Base-by-base conservation (phyloP, 1,284 basidiomycete species). In the Leccinum pachyderme region DNA sequence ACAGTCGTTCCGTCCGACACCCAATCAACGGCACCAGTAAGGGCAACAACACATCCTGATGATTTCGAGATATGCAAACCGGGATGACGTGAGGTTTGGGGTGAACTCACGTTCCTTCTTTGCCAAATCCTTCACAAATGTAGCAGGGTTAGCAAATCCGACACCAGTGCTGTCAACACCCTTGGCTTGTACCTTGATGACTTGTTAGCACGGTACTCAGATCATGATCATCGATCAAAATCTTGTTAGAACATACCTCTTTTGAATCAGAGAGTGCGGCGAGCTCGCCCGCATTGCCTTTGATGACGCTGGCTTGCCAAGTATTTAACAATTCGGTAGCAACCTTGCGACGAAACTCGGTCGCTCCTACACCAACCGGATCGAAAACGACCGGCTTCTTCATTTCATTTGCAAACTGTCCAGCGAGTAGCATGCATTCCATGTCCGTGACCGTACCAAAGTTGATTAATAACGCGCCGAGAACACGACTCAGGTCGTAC, bases 251-350 rank as follows among this genome's bases (percentile, higher is more conserved):
- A 55, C 71, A 41, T 47, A 87, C 91, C 75, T 94, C 93, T n/a
- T 71, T 70, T 0, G 87, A 88, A 15, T 87, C 81, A 1, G 87
- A 82, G 12, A 98, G 74, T 0, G 89, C 79, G 0, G 85, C 92
- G 24, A 98, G 86, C 72, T 98, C 96, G 22, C 85, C 94, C 0
- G 93, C 90, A 67, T 98, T 98, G 5, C 95, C 96, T 72, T 98
- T 98, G 74, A 98, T 94, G 18, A 97, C 87, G 18, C 89, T 89
- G 15, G 91, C 85, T 70, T 98, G 95, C 81, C 90, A 96, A 47
- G 80, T 75, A 59, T 90, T 81, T n/a, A 98, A 74, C 12, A 98
- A 79, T 53, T 87, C 90, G 84, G 69, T 33, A 7, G 86, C 83
- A 12, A 79, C 81, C 15, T 77, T 73, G 59, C 82, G 82, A 39